Evolutionary conservation across 257 asterid species (phyloP).

Genomic region (Capsicum chinense): DNA sequence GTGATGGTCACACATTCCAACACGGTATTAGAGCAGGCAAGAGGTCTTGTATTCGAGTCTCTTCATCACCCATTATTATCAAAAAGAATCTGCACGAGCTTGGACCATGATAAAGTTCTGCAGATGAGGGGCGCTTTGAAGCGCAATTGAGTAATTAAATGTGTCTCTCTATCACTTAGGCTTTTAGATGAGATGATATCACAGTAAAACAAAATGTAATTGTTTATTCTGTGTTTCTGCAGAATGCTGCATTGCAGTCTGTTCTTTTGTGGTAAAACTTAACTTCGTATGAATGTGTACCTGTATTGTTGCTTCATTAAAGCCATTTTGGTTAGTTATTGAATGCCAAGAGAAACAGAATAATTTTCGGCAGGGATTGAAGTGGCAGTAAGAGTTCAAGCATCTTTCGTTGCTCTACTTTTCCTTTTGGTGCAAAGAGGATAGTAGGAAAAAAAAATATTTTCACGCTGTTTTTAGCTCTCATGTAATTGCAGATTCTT

Average conservation of each 20-base stretch:
- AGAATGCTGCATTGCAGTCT: constrained; percentile 7
- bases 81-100: background rate
- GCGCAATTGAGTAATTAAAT: background rate
- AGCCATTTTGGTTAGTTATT: background rate
- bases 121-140: background rate
- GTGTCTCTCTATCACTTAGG: background rate
- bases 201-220: background rate
- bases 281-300: background rate
- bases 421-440: constrained; percentile 16
- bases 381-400: constrained; percentile 4
- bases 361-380: background rate
- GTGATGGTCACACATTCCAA: background rate
- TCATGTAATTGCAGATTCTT: background rate
- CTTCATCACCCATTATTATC: background rate
- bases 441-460: background rate
- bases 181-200: background rate
- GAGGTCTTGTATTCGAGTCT: background rate
- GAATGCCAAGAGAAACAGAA: constrained; percentile 2
- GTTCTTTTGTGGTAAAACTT: constrained; percentile 11
- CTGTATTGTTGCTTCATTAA: background rate
- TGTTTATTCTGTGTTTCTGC: constrained; percentile 11
- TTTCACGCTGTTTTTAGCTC: background rate
- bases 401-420: constrained; percentile 7
- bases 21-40: background rate
- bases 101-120: background rate